These are phyloP conservation scores for Wickerhamomyces sp. DNA, from an alignment of 1,139 yeast genomes.

Conservation along the genomic window DNA sequence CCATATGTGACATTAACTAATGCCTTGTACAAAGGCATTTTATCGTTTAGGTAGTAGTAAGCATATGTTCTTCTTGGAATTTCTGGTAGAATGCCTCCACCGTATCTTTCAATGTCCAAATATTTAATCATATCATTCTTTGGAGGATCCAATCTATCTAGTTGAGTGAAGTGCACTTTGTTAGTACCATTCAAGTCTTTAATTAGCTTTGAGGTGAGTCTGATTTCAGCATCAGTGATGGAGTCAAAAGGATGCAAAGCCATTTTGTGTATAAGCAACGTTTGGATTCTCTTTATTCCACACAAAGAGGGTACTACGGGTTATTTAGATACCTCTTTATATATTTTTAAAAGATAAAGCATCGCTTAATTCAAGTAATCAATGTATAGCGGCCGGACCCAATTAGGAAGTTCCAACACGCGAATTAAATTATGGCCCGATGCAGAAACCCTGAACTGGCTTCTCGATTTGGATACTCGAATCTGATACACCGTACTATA, in stretches of 20 bases:
- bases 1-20: conserved; percentile 64
- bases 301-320: too few species aligned
- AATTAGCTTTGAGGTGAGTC: conserved; percentile 57
- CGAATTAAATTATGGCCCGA: too few species aligned
- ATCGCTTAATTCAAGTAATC: background rate
- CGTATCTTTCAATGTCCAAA: conserved; percentile 61
- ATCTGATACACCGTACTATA: too few species aligned
- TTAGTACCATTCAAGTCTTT: conserved; percentile 45
- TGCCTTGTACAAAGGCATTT: conserved; percentile 63
- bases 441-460: too few species aligned
- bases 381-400: conserved; percentile 2
- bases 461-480: too few species aligned
- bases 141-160: conserved; percentile 79
- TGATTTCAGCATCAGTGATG: conserved; percentile 61
- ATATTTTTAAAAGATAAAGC: background rate
- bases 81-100: conserved; percentile 42
- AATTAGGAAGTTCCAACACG: conserved; percentile 4
- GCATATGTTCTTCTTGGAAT: conserved; percentile 65
- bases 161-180: conserved; percentile 61
- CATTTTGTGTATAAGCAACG: conserved; percentile 1
- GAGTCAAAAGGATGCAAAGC: conserved; percentile 49
- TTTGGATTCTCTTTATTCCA: too few species aligned
- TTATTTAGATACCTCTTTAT: too few species aligned
- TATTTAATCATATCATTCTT: conserved; percentile 67
- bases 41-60: conserved; percentile 56